A percentile compares a stretch with the other conserved stretches of the same genome.
Conservation (phyloP, 352 stramenopile genomes). For the Globisporangium splendens region DNA sequence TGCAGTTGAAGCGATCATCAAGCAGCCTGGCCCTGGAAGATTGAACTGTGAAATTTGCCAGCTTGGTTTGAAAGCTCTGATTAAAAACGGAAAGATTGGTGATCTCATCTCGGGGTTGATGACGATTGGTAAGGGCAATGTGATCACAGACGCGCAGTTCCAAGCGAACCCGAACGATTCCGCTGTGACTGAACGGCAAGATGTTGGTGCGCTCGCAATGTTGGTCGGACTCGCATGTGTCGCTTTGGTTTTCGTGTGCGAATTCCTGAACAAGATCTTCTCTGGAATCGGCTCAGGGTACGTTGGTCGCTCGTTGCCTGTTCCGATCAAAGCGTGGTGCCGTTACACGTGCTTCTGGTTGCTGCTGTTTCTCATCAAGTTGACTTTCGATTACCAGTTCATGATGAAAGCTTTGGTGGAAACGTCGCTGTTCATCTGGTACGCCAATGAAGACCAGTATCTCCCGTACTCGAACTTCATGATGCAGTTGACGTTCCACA, state of each 20-base stretch:
- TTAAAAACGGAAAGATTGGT: slow-evolving; percentile 61
- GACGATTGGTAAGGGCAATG: slow-evolving; percentile 27
- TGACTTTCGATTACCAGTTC: slow-evolving; percentile 85
- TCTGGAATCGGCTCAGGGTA: slow-evolving; percentile 68
- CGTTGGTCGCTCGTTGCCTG: slow-evolving; percentile 69
- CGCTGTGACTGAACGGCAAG: slow-evolving; percentile 32
- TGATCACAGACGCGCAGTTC: slow-evolving; percentile 7
- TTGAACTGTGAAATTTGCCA: slow-evolving; percentile 80
- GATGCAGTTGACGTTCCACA: slow-evolving; percentile 77
- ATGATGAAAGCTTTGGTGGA: slow-evolving; percentile 85
- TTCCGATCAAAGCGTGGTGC: slow-evolving; percentile 65
- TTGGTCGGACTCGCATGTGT: slow-evolving; percentile 46
- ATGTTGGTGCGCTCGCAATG: slow-evolving; percentile 63
- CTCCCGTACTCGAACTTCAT: slow-evolving; percentile 83
- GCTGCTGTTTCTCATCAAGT: slow-evolving; percentile 65
- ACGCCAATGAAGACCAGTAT: slow-evolving; percentile 65
- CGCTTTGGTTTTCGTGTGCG: slow-evolving; percentile 47
- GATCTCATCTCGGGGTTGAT: slow-evolving; percentile 54
- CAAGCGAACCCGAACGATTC: slow-evolving; percentile 21
- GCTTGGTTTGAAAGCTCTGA: slow-evolving; percentile 60
- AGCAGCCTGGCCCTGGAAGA: slow-evolving; percentile 39
- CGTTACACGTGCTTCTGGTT: slow-evolving; percentile 86
- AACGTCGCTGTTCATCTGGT: slow-evolving; percentile 85
- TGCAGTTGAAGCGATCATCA: slow-evolving; percentile 49
- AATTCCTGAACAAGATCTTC: slow-evolving; percentile 72